Conservation (phyloP, 1,139 yeast genomes). For the Entelexis paramagnoliae region DNA sequence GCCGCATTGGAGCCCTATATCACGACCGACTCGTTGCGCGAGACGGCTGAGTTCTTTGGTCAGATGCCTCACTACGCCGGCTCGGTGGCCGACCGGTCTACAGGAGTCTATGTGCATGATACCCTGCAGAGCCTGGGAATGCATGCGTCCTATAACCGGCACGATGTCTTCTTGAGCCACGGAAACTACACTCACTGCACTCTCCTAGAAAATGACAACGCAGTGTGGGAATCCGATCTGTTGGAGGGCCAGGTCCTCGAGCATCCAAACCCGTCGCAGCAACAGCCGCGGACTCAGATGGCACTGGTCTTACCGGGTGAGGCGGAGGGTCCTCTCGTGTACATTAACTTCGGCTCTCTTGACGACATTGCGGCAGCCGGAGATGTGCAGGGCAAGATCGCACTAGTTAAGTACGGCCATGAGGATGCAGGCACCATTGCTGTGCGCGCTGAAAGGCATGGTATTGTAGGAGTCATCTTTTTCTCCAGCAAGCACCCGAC, state of each 20-base stretch:
- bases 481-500: slow-evolving; percentile 36
- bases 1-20: slow-evolving; percentile 43
- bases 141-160: slow-evolving; percentile 11
- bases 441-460: slow-evolving; percentile 41
- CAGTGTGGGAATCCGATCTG: slow-evolving; percentile 12
- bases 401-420: slow-evolving; percentile 54
- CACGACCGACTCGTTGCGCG: slow-evolving; percentile 51
- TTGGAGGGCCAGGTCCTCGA: slow-evolving; percentile 26
- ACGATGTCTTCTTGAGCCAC: slow-evolving; percentile 43
- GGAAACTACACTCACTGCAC: slow-evolving; percentile 33
- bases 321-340: slow-evolving; percentile 45
- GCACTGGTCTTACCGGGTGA: slow-evolving; percentile 55
- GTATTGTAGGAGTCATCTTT: slow-evolving; percentile 49
- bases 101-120: slow-evolving; percentile 54
- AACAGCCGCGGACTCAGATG: slow-evolving; percentile 38
- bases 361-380: slow-evolving; percentile 39
- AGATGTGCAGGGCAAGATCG: slow-evolving; percentile 37
- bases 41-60: slow-evolving; percentile 62
- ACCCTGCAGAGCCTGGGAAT: slow-evolving; percentile 49
- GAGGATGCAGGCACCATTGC: slow-evolving; percentile 45
- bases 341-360: slow-evolving; percentile 54
- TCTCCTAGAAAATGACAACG: slow-evolving; percentile 10
- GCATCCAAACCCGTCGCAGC: slow-evolving; percentile 24
- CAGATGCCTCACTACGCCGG: slow-evolving; percentile 85
- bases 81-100: slow-evolving; percentile 66